These are phyloP conservation scores for Aspergillus felis DNA, from an alignment of 2,329 filamentous ascomycete species.

Conservation along the genomic window DNA sequence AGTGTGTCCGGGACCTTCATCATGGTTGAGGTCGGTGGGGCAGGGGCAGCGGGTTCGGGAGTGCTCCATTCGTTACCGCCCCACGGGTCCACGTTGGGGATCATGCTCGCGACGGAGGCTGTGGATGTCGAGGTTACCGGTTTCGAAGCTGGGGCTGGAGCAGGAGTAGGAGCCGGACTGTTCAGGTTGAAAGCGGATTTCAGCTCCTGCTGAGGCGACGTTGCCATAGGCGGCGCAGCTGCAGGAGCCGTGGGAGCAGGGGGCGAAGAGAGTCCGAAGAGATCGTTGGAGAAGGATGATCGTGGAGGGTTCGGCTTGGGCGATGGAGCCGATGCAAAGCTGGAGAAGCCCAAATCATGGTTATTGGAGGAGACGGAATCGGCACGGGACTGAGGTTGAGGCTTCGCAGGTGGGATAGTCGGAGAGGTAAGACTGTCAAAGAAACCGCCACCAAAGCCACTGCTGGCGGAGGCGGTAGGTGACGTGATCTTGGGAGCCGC, in stretches of 20 bases:
- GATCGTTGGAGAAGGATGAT: slow-evolving; percentile 63
- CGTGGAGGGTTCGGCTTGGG: slow-evolving; percentile 46
- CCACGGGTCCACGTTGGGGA: slow-evolving; percentile 67
- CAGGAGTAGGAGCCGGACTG: slow-evolving; percentile 40
- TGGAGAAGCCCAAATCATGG: slow-evolving; percentile 64
- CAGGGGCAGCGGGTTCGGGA: slow-evolving; percentile 51
- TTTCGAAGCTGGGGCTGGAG: slow-evolving; percentile 28
- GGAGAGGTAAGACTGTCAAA: slow-evolving; percentile 69
- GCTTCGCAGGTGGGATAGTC: slow-evolving; percentile 47
- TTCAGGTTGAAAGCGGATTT: slow-evolving; percentile 77
- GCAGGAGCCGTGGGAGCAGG: slow-evolving; percentile 39
- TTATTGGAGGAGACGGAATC: slow-evolving; percentile 55
- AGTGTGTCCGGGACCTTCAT: slow-evolving; percentile 46
- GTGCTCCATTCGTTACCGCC: slow-evolving; percentile 80
- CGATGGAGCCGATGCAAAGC: slow-evolving; percentile 48
- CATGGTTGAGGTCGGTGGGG: slow-evolving; percentile 30
- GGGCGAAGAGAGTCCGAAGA: slow-evolving; percentile 70
- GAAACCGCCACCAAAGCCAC: slow-evolving; percentile 77
- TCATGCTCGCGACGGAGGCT: slow-evolving; percentile 41
- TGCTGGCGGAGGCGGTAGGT: slow-evolving; percentile 53
- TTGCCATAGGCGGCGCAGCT: slow-evolving; percentile 37
- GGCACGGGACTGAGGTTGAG: slow-evolving; percentile 40
- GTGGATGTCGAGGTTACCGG: slow-evolving; percentile 41
- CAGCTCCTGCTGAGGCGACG: slow-evolving; percentile 38
- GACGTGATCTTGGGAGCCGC: slow-evolving; percentile 48